Conservation (phyloP, 805 yeast species). For the Torulaspora franciscae region DNA sequence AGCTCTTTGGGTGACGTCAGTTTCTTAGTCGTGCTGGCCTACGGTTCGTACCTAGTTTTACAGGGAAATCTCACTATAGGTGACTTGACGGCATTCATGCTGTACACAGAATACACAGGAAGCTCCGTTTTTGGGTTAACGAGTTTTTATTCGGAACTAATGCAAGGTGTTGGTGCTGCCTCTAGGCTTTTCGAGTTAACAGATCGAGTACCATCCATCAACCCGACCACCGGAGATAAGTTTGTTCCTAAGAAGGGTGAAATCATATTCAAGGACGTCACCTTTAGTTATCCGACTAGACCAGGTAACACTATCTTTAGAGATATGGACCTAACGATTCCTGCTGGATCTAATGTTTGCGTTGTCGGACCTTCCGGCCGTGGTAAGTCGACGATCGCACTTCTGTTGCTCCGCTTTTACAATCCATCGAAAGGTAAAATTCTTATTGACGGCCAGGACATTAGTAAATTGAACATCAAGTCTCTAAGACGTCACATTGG, state of each 20-base stretch:
- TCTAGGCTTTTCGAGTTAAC: conserved; percentile 83
- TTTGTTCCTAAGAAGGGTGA: conserved; percentile 38
- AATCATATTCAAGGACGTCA: conserved; percentile 61
- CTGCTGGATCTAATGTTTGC: conserved; percentile 58
- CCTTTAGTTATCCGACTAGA: conserved; percentile 85
- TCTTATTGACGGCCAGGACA: conserved; percentile 47
- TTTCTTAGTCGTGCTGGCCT: conserved; percentile 64
- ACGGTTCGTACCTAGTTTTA: conserved; percentile 80
- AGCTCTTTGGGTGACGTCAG: conserved; percentile 83
- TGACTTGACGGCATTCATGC: conserved; percentile 87
- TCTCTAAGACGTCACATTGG: conserved; percentile 56
- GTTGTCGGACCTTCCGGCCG: conserved; percentile 85
- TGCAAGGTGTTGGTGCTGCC: conserved; percentile 98
- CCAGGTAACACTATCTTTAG: conserved; percentile 56
- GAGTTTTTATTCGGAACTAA: conserved; percentile 85
- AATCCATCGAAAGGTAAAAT: conserved; percentile 45
- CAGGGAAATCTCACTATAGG: conserved; percentile 76
- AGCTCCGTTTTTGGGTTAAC: conserved; percentile 88
- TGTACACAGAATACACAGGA: conserved; percentile 94
- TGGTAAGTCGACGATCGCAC: conserved; percentile 81
- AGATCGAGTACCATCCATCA: conserved; percentile 68
- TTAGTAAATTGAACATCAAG: conserved; percentile 44
- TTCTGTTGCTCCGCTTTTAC: conserved; percentile 55
- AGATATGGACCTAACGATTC: conserved; percentile 45
- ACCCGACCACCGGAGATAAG: conserved; percentile 56